Conservation (phyloP, 2,329 filamentous ascomycete genomes). For the Ophiostoma angusticollis region DNA sequence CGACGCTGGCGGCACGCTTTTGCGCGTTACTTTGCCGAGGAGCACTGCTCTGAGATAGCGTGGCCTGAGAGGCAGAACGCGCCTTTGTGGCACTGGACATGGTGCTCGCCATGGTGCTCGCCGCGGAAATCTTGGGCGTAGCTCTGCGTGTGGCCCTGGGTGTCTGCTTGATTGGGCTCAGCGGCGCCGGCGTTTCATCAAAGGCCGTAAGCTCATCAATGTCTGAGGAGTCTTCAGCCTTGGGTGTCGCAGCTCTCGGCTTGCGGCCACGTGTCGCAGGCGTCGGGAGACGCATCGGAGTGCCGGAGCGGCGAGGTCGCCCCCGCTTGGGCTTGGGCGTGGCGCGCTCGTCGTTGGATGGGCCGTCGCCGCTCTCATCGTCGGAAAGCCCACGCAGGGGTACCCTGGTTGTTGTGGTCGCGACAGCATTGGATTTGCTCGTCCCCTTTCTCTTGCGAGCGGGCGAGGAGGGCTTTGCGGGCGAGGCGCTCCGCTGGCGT, state of each 20-base stretch:
- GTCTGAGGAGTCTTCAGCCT: slow-evolving; percentile 23
- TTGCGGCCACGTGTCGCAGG: slow-evolving; percentile 5
- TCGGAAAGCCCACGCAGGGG: slow-evolving; percentile 34
- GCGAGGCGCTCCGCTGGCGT: slow-evolving; percentile 4
- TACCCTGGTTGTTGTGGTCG: slow-evolving; percentile 19
- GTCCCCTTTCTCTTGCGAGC: slow-evolving; percentile 3
- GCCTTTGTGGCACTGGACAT: not conserved
- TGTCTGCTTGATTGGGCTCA: slow-evolving; percentile 1
- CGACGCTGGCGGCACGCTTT: not conserved
- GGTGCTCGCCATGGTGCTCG: not conserved
- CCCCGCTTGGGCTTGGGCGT: slow-evolving; percentile 12
- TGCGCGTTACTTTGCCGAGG: too few species aligned
- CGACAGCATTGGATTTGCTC: not conserved
- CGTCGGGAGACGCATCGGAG: slow-evolving; percentile 36
- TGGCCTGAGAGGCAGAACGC: too few species aligned
- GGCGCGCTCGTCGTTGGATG: slow-evolving; percentile 20
- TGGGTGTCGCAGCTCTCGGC: slow-evolving; percentile 14
- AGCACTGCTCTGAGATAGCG: too few species aligned
- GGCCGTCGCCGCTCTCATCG: slow-evolving; percentile 25
- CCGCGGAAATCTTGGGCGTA: not conserved
- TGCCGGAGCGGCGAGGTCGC: slow-evolving; percentile 36
- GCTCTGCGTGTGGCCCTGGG: not conserved
- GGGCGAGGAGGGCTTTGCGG: slow-evolving; percentile 21
- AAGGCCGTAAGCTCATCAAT: slow-evolving; percentile 5
- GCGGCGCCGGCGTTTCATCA: not conserved